A percentile compares a stretch with the other conserved stretches of the same genome.
phyloP scores from a whole-genome alignment of 2,329 filamentous ascomycete species.

The Plenodomus lindquistii region DNA sequence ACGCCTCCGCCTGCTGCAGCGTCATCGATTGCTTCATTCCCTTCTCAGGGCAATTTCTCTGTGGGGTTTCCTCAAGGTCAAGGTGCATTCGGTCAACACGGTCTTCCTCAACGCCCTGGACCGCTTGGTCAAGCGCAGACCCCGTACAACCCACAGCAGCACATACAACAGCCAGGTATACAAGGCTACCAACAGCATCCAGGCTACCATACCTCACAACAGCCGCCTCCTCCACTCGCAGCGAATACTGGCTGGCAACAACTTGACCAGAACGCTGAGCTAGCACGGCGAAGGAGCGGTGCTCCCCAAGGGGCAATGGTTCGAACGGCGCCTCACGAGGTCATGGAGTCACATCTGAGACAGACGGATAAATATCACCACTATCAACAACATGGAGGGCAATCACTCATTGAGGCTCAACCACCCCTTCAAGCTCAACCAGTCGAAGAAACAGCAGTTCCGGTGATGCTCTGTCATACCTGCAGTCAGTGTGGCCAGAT shows the following conservation, averaged over 20 bases:
- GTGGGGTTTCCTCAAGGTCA: slow-evolving; percentile 11
- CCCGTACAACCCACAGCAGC: slow-evolving; percentile 12
- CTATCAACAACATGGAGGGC: slow-evolving; percentile 19
- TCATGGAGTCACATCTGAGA: slow-evolving; percentile 14
- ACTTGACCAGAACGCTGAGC: slow-evolving; percentile 10
- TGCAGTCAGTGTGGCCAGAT: slow-evolving; percentile 40
- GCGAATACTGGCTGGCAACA: slow-evolving; percentile 25
- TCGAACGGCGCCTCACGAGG: slow-evolving; percentile 9
- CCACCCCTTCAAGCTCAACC: slow-evolving; percentile 14
- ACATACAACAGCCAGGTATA: not conserved
- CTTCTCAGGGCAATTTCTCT: slow-evolving; percentile 16
- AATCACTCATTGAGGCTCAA: slow-evolving; percentile 6
- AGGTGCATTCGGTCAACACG: slow-evolving; percentile 9
- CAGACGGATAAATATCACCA: slow-evolving; percentile 20
- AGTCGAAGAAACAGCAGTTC: slow-evolving; percentile 19
- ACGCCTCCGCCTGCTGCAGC: slow-evolving; percentile 29
- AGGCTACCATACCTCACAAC: slow-evolving; percentile 9
- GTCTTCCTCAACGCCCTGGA: slow-evolving; percentile 20
- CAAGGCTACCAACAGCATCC: not conserved
- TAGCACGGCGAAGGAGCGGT: slow-evolving; percentile 4
- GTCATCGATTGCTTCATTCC: slow-evolving; percentile 24
- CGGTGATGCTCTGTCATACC: slow-evolving; percentile 38
- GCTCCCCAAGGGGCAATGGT: slow-evolving; percentile 15
- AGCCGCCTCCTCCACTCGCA: slow-evolving; percentile 11
- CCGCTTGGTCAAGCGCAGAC: slow-evolving; percentile 19